phyloP scores from a whole-genome alignment of 2,329 filamentous ascomycete species.

The Coleophoma crateriformis region DNA sequence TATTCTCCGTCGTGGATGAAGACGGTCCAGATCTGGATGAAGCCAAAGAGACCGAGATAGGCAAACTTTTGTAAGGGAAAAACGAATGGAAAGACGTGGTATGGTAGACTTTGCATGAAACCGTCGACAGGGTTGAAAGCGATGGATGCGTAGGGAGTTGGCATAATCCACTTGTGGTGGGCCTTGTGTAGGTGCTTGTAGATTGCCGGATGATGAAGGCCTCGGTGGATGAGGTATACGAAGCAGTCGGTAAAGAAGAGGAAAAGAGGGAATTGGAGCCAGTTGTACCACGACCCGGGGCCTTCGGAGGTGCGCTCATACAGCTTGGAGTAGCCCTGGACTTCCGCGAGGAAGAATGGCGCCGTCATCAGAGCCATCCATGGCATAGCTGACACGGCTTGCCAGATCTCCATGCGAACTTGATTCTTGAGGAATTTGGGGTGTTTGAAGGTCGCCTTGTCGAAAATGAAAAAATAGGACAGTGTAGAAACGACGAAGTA shows the following conservation, averaged over 20 bases:
- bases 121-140: conserved; percentile 95
- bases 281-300: conserved; percentile 73
- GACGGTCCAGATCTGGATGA: conserved; percentile 96
- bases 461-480: conserved; percentile 86
- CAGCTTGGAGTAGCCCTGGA: conserved; percentile 78
- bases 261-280: conserved; percentile 82
- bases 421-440: conserved; percentile 96
- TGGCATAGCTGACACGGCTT: conserved; percentile 73
- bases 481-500: conserved; percentile 82
- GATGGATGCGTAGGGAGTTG: conserved; percentile 85
- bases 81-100: conserved; percentile 88
- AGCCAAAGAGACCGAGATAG: conserved; percentile 79
- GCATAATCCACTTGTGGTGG: conserved; percentile 99
- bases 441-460: conserved; percentile 82
- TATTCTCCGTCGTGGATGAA: conserved; percentile 97
- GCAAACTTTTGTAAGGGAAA: conserved; percentile 90
- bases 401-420: conserved; percentile 76
- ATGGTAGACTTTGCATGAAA: conserved; percentile 81
- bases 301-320: conserved; percentile 77
- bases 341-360: conserved; percentile 76
- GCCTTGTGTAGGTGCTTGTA: conserved; percentile 94
- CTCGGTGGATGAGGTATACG: conserved; percentile 91
- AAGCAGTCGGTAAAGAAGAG: conserved; percentile 81
- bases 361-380: conserved; percentile 77
- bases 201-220: conserved; percentile 70